Base-by-base conservation (phyloP, 257 asterid species). In the Paraleonurus japonicus region DNA sequence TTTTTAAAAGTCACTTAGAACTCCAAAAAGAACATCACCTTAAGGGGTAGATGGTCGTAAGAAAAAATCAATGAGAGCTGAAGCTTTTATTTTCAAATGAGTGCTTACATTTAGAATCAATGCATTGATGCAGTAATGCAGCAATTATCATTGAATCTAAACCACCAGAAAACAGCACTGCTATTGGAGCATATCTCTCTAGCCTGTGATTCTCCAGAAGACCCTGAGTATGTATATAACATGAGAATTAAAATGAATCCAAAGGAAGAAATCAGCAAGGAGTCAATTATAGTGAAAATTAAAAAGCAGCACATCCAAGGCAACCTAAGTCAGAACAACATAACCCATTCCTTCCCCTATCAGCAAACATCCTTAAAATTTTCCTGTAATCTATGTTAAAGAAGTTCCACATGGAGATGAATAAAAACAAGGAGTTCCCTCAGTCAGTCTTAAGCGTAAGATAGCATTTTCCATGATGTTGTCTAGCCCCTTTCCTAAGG, bases 141-240 rank as follows among this genome's bases (percentile, higher is more conserved):
- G 98, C 94, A 78, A 94, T 85, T 72, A 94, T 89, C 99, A 94
- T 94, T 39, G 96, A 91, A 85, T 94, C 99, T 61, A 94, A 73
- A 65, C 99, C 99, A 57, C 99, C 99, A 68, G 99, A 94, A 88
- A 91, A 94, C 35, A 94, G 90, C 76, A 91, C 96, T 16, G 96
- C 98, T 24, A 94, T 76, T 16, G 99, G 99, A 84, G 92, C 82
- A 83, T 51, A 37, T 77, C 73, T 77, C 27, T 73, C 81, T 60
- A 20, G 80, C 70, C 69, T 68, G 73, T 64, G 81, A 78, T 76
- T 54, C 65, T 50, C 64, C 75, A 75, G 59, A 63, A 43, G 68
- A 32, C 79, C 80, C 97, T 93, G 84, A 43, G 79, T 53, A 74
- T 22, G 79, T 45, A 78, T 22, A 54, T 19, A 67, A 27, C n/a